Conservation (phyloP, 371 early-diverging fungal species). For the Saksenaea vasiformis region DNA sequence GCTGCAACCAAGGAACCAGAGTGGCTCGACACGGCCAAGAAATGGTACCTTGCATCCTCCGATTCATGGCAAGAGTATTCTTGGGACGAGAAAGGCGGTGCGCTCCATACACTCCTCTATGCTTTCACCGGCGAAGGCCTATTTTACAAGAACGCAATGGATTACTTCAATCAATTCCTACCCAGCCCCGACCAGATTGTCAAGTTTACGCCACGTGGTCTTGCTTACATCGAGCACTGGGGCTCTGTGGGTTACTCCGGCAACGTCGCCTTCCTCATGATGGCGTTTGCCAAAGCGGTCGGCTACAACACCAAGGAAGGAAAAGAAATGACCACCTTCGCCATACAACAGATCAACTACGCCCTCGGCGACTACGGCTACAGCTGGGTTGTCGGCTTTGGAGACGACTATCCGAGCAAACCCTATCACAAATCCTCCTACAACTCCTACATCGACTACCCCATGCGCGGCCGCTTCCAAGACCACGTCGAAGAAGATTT, state of each 20-base stretch:
- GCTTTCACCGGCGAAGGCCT: constrained; percentile 41
- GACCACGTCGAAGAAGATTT: constrained; percentile 53
- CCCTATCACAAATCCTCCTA: constrained; percentile 63
- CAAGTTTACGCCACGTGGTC: constrained; percentile 57
- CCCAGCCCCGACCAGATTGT: constrained; percentile 45
- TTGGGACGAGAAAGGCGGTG: constrained; percentile 60
- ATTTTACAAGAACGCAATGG: constrained; percentile 51
- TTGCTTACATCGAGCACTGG: constrained; percentile 58
- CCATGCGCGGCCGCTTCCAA: constrained; percentile 51
- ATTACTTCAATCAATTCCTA: constrained; percentile 51
- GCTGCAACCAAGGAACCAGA: constrained; percentile 45
- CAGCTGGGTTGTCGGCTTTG: constrained; percentile 61
- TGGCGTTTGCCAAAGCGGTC: constrained; percentile 51
- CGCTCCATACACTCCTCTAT: constrained; percentile 49
- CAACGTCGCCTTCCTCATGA: constrained; percentile 53
- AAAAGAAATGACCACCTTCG: constrained; percentile 45
- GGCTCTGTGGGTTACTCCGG: constrained; percentile 59
- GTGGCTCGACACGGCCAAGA: constrained; percentile 46
- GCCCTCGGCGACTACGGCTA: constrained; percentile 61
- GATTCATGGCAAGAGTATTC: constrained; percentile 54
- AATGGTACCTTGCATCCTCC: constrained; percentile 29
- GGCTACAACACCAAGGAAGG: constrained; percentile 32
- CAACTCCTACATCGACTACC: constrained; percentile 59
- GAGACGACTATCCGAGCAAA: constrained; percentile 50
- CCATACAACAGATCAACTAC: constrained; percentile 61